Evolutionary conservation across 192 early-diverging fungal species (phyloP), one percentile per base, ranked within the genome.

Genomic region (Coemansia brasiliensis): DNA sequence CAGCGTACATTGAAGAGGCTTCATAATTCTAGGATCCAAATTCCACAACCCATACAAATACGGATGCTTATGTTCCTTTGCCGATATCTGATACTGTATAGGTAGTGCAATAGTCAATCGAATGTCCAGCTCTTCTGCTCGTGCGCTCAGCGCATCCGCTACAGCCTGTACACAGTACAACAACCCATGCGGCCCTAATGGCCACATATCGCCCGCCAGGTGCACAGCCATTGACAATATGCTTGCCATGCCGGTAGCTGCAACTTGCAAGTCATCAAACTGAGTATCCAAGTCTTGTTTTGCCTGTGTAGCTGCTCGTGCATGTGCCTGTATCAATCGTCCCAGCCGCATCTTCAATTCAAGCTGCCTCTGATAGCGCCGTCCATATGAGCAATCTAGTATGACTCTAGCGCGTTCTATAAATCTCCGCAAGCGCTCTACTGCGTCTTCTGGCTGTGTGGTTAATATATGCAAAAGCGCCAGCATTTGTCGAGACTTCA

Each of bases 81-180:
- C 55, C 7, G 21, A 58, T 52, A 21, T 27, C 25, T 40, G 45
- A 2, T 52, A 42, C 39, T 52, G 37, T 3, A 35, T 57, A 1
- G 68, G 74, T 15, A 77, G 43, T 1, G 74, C 63, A 35, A 77
- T 40, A 1, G 52, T 27, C 25, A 77, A 10, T 3, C 37, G 25
- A 9, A 70, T 49, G 12, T 49, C 58, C 22, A 70, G 60, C 38
- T 70, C 68, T 3, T 35, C 67, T 4, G 74, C 74, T 42, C 67
- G 44, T 10, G 74, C 67, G 1, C 63, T 68, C 48, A 70, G 26
- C 10, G 65, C 68, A 37, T 77, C 74, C 29, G 44, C 63, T 18
- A 77, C 58, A n/a, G 46, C 56, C 54, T 77, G 67, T 56, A 77
- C 8, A 21, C 51, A 59, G 25, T 59, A 50, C 25, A 69, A 49